Percentiles rank a stretch among this genome's conserved stretches.
Evolutionary conservation across 2,329 filamentous ascomycete genomes (phyloP).

Genomic region (Diaporthe sp.): DNA sequence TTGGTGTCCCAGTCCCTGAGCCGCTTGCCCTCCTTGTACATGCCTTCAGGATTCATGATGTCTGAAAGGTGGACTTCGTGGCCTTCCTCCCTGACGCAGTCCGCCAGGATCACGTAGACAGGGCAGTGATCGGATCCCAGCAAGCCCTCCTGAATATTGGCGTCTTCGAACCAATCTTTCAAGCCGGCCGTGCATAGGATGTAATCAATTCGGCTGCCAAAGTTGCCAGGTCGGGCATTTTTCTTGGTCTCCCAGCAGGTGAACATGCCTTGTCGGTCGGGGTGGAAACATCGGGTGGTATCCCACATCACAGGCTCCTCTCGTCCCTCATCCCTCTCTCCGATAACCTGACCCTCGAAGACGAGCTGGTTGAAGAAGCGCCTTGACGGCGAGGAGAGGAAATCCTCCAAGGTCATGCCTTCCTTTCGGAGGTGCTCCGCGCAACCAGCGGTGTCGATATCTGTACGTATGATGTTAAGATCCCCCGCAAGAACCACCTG

Average conservation of each 20-base stretch:
- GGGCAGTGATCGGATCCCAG: constrained; percentile 98
- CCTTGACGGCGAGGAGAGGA: constrained; percentile 78
- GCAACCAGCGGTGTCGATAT: constrained; percentile 82
- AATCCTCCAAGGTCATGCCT: constrained; percentile 77
- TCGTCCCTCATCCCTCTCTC: constrained; percentile 76
- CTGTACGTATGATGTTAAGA: constrained; percentile 80
- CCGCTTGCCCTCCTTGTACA: constrained; percentile 77
- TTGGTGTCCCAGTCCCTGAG: constrained; percentile 75
- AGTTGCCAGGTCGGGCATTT: constrained; percentile 96
- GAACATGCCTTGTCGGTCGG: constrained; percentile 88
- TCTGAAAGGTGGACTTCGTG: constrained; percentile 72
- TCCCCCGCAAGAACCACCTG: constrained; percentile 89
- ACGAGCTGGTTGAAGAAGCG: constrained; percentile 90
- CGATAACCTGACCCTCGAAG: constrained; percentile 77
- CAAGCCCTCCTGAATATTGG: constrained; percentile 92
- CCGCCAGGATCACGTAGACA: constrained; percentile 82
- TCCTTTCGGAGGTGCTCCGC: constrained; percentile 80
- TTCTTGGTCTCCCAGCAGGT: constrained; percentile 97
- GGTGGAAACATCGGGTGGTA: constrained; percentile 85
- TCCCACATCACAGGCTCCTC: constrained; percentile 85
- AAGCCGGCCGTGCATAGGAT: constrained; percentile 86
- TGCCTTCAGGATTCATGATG: constrained; percentile 81
- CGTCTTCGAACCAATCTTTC: constrained; percentile 82
- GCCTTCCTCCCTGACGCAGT: constrained; percentile 68
- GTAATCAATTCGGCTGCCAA: constrained; percentile 93